Conservation (phyloP, 2,329 filamentous ascomycete genomes). For the Penicillium concentricum region DNA sequence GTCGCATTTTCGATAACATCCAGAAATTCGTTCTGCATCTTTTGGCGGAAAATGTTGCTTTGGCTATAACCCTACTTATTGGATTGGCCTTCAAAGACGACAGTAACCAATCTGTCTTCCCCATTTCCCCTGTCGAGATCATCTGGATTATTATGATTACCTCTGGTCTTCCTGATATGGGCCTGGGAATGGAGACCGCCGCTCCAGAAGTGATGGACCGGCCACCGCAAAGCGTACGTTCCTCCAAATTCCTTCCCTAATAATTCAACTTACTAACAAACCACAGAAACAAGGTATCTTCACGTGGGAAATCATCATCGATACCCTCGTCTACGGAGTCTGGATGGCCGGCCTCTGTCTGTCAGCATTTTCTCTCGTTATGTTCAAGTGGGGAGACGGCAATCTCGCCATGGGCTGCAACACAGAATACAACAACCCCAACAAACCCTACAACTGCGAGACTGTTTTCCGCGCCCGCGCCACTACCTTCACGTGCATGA, state of each 20-base stretch:
- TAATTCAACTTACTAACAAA: slow-evolving; percentile 10
- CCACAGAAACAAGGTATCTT: slow-evolving; percentile 65
- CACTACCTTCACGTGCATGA: slow-evolving; percentile 71
- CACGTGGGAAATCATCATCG: slow-evolving; percentile 71
- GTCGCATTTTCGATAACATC: slow-evolving; percentile 85
- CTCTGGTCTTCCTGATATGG: slow-evolving; percentile 83
- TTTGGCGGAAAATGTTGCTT: slow-evolving; percentile 77
- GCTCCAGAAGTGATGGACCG: slow-evolving; percentile 75
- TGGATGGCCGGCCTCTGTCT: slow-evolving; percentile 73
- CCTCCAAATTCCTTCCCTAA: too few relatives aligned
- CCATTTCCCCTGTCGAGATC: slow-evolving; percentile 80
- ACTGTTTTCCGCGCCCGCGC: slow-evolving; percentile 69
- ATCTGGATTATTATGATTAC: slow-evolving; percentile 96
- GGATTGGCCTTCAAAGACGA: slow-evolving; percentile 78
- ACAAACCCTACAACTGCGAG: slow-evolving; percentile 50
- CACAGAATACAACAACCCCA: slow-evolving; percentile 47
- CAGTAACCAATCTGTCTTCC: slow-evolving; percentile 74
- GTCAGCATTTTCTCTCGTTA: slow-evolving; percentile 61
- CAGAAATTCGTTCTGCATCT: slow-evolving; percentile 84
- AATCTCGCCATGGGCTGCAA: slow-evolving; percentile 63
- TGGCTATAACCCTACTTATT: slow-evolving; percentile 76
- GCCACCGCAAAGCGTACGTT: slow-evolving; percentile 62
- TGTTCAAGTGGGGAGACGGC: slow-evolving; percentile 63
- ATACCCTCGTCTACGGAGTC: slow-evolving; percentile 76
- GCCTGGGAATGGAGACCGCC: slow-evolving; percentile 75